Evolutionary conservation across 352 stramenopile species (phyloP).

Genomic region (Pythium sp.): DNA sequence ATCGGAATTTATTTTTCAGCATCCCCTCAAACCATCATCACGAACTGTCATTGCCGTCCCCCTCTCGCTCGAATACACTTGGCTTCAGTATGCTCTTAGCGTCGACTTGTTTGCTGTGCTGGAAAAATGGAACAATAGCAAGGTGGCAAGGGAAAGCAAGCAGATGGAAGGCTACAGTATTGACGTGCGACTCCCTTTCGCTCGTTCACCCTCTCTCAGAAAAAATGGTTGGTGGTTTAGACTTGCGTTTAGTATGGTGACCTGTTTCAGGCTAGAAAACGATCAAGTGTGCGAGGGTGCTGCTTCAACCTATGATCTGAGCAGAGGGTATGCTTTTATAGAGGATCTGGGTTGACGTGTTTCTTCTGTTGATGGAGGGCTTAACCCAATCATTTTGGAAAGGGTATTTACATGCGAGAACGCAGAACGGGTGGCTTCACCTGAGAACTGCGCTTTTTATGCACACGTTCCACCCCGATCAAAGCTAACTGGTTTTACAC

Average conservation of each 20-base stretch:
- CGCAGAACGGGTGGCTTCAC: background rate
- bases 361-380: background rate
- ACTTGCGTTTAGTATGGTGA: background rate
- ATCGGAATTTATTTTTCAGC: slow-evolving; percentile 1
- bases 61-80: slow-evolving; percentile 6
- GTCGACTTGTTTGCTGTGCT: background rate
- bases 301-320: slow-evolving; percentile 6
- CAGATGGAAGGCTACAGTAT: background rate
- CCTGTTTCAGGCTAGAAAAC: background rate
- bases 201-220: background rate
- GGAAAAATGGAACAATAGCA: slow-evolving; percentile 1
- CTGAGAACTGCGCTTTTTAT: slow-evolving; percentile 1
- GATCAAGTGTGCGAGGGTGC: slow-evolving; percentile 4
- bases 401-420: background rate
- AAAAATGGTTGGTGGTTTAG: background rate
- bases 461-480: slow-evolving; percentile 11
- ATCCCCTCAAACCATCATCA: background rate
- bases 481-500: background rate
- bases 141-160: too few relatives aligned
- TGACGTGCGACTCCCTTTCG: slow-evolving; percentile 1
- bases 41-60: background rate
- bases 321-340: background rate
- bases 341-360: background rate
- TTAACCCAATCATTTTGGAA: background rate
- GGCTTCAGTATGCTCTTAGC: background rate